Evolutionary conservation across 2,329 filamentous ascomycete genomes (phyloP).

Genomic region (Fusarium tanahbumbuense): DNA sequence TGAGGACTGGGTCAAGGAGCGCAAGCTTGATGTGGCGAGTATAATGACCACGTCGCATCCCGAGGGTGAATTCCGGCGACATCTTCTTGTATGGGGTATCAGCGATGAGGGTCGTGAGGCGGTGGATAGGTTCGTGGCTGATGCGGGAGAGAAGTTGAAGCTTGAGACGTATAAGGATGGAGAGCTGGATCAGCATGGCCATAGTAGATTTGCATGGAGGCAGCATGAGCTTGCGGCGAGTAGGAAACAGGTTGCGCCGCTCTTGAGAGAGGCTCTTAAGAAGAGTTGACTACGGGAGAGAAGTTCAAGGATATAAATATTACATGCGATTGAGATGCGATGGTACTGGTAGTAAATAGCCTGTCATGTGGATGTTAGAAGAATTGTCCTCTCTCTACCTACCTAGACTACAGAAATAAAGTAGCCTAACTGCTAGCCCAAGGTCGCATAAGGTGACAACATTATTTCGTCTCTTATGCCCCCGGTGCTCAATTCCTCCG

Average conservation of each 20-base stretch:
- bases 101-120: conserved; percentile 61
- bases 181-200: conserved; percentile 55
- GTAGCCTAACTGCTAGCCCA: background rate
- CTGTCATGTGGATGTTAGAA: background rate
- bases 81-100: conserved; percentile 75
- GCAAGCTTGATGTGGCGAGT: conserved; percentile 69
- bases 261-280: conserved; percentile 69
- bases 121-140: conserved; percentile 64
- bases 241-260: conserved; percentile 76
- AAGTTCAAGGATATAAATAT: conserved; percentile 24
- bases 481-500: background rate
- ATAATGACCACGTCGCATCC: conserved; percentile 76
- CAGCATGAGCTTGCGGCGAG: conserved; percentile 72
- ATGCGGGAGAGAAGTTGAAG: conserved; percentile 61
- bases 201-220: conserved; percentile 72
- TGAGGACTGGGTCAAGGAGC: conserved; percentile 65
- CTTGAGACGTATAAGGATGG: conserved; percentile 67
- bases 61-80: conserved; percentile 68
- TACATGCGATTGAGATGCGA: background rate
- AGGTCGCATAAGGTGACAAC: background rate
- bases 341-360: background rate
- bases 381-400: background rate
- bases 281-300: conserved; percentile 32
- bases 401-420: background rate
- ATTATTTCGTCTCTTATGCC: background rate